Conservation (phyloP, 108 stramenopile species). For the Nitzschia sp. region DNA sequence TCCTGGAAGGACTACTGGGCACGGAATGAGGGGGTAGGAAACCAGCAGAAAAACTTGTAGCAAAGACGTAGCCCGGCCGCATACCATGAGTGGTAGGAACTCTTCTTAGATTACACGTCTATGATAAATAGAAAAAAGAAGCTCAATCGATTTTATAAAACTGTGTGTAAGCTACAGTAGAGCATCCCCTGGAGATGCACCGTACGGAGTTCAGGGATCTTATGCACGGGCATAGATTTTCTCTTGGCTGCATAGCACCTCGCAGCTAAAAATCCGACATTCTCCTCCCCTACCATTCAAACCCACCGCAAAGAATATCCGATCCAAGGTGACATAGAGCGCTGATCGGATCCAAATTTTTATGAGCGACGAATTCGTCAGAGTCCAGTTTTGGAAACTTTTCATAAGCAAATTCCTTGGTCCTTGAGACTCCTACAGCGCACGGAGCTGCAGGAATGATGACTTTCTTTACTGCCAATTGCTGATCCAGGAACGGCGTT, state of each 20-base stretch:
- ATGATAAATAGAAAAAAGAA: no score
- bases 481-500: conserved; percentile 1
- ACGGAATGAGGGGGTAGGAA: not conserved
- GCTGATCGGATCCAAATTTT: conserved; percentile 21
- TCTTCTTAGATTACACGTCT: no score
- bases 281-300: not conserved
- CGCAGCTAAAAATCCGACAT: no score
- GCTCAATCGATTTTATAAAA: no score
- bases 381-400: conserved; percentile 13
- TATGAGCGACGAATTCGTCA: conserved; percentile 19
- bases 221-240: no score
- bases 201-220: no score
- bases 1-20: conserved; percentile 24
- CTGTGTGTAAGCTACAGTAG: no score
- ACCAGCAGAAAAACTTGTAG: no score
- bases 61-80: no score
- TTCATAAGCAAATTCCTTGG: conserved; percentile 2
- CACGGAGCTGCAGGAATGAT: conserved; percentile 20
- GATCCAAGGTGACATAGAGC: conserved; percentile 19
- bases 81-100: no score
- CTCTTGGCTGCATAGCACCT: no score
- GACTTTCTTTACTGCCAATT: not conserved
- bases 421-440: conserved; percentile 1
- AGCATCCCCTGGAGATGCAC: no score
- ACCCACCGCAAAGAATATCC: conserved; percentile 10